These are phyloP conservation scores for Solanum etuberosum DNA, from an alignment of 257 asterid genomes.

Conservation along the genomic window DNA sequence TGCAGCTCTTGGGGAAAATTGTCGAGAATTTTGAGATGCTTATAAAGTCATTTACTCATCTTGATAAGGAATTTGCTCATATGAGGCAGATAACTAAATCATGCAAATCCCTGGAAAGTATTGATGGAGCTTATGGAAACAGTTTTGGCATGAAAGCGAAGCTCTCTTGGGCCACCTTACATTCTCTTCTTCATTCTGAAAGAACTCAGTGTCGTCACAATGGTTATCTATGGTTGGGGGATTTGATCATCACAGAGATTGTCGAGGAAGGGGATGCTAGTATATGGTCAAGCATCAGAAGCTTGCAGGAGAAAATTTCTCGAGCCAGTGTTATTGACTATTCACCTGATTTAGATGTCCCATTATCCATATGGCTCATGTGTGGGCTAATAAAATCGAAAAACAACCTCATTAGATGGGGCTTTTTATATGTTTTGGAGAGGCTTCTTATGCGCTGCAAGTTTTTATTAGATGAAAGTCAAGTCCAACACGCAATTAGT, in stretches of 20 bases:
- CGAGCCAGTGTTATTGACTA: conserved; percentile 76
- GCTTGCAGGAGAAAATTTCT: conserved; percentile 62
- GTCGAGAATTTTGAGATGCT: conserved; percentile 76
- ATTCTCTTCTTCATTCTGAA: conserved; percentile 96
- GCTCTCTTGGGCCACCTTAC: conserved; percentile 85
- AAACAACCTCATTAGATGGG: conserved; percentile 65
- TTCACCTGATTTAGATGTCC: conserved; percentile 61
- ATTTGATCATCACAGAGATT: conserved; percentile 81
- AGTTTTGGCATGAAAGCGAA: conserved; percentile 46
- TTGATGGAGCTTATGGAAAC: conserved; percentile 38
- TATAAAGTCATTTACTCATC: conserved; percentile 72
- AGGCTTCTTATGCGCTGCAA: conserved; percentile 93
- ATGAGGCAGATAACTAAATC: conserved; percentile 68
- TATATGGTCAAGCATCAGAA: conserved; percentile 66
- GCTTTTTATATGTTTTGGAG: conserved; percentile 85
- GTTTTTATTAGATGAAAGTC: conserved; percentile 95
- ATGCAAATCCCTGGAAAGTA: conserved; percentile 52
- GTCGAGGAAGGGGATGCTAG: conserved; percentile 52
- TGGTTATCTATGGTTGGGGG: conserved; percentile 96
- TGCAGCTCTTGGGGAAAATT: conserved; percentile 81
- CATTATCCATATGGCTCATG: conserved; percentile 89
- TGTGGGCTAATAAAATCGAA: conserved; percentile 92
- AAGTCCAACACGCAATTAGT: conserved; percentile 48
- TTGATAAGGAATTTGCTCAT: conserved; percentile 75
- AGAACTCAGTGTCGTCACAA: conserved; percentile 71